Evolutionary conservation across 1,284 basidiomycete genomes (phyloP), one percentile per base, ranked within the genome.

Genomic region (Heterobasidion occidentale): DNA sequence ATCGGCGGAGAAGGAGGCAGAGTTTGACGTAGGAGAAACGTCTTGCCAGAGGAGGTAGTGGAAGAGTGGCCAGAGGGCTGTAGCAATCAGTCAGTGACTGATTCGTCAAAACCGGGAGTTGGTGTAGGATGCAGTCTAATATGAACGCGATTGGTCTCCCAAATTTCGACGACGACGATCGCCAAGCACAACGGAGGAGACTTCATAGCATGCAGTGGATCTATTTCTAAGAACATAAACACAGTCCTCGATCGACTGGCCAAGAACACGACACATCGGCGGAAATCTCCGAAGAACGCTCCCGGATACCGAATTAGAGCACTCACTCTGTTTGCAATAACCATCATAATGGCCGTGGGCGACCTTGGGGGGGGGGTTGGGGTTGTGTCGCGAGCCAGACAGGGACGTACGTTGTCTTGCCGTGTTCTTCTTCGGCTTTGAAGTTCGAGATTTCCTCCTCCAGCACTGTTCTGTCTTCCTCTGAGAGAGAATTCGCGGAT

Each of bases 11-110:
- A 61, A 61, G 35, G 85, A 85, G 8, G 87, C 83, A 12, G 50
- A 51, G 67, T 90, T 54, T 3, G 58, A 53, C 44, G 36, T 88
- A 35, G 84, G 85, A 1, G 88, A 86, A 56, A 91, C 93, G 68
- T 97, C 95, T 70, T 97, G 93, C 94, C 94, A 98, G 56, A 98
- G 86, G 57, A 99, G 82, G 70, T 99, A 99, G 75, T 99, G 97
- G 81, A 99, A 97, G 34, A 98, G 77, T 0, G 96, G 97, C 96
- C 96, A 99, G 53, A 99, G 84, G 42, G 89, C 91, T 92, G 64
- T 17, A 15, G 36, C 38, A 7, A 42, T 11, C n/a, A 42, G 7
- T 42, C 38, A 42, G n/a, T 42, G 11, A 42, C 27, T 27, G 6
- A 27, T 27, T 27, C 27, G 27, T 27, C 27, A 27, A 27, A 27